These are phyloP conservation scores for Salinomyces thailandicus DNA, from an alignment of 2,329 filamentous ascomycete genomes.

Conservation along the genomic window DNA sequence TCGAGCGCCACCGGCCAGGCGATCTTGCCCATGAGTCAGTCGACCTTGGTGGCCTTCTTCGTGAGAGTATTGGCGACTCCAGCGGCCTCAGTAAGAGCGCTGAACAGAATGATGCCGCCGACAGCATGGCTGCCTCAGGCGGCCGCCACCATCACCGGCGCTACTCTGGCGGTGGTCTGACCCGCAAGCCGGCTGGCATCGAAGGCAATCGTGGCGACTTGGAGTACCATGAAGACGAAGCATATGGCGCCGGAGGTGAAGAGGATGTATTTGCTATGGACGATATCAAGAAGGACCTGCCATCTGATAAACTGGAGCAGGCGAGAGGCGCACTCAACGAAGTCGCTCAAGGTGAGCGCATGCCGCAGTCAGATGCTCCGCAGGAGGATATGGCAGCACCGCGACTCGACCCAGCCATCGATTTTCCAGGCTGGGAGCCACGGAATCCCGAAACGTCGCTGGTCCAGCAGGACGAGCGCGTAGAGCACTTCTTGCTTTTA, in stretches of 20 bases:
- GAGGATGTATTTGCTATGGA: slow-evolving; percentile 65
- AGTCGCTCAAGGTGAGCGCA: background rate
- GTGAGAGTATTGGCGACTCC: slow-evolving; percentile 2
- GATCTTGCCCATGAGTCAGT: slow-evolving; percentile 14
- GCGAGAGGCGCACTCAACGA: background rate
- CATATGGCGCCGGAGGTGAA: slow-evolving; percentile 68
- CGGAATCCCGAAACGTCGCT: slow-evolving; percentile 37
- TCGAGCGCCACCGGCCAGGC: slow-evolving; percentile 22
- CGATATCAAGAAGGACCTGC: slow-evolving; percentile 28
- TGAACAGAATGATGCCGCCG: slow-evolving; percentile 14
- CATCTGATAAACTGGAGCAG: background rate
- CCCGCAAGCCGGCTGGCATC: slow-evolving; percentile 60
- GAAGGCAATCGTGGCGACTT: slow-evolving; percentile 57
- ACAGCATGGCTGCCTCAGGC: slow-evolving; percentile 5
- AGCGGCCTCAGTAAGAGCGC: slow-evolving; percentile 22
- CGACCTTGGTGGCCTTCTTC: slow-evolving; percentile 15
- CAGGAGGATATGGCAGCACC: slow-evolving; percentile 4
- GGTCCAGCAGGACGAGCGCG: slow-evolving; percentile 47
- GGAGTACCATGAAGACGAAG: slow-evolving; percentile 79
- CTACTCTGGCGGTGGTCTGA: slow-evolving; percentile 78
- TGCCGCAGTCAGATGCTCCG: background rate
- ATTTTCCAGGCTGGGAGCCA: slow-evolving; percentile 17
- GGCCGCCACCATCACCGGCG: slow-evolving; percentile 45
- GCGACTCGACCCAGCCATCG: slow-evolving; percentile 22
- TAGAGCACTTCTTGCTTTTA: slow-evolving; percentile 84